Base-by-base conservation (phyloP, 202 grass and related monocot species). In the Schoenoplectus triqueter region DNA sequence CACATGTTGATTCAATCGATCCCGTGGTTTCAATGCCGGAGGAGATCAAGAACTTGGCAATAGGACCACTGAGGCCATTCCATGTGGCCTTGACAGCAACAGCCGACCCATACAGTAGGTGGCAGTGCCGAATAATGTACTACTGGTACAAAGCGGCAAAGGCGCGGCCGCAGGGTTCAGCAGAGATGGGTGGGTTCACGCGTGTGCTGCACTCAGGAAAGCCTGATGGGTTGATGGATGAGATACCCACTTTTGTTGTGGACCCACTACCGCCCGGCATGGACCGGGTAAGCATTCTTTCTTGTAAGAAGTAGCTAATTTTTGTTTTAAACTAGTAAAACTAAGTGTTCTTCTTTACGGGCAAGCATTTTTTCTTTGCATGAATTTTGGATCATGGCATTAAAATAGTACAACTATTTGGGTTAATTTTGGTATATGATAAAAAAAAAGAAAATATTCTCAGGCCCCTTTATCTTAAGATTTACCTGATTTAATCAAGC, bases 161-260 rank as follows among this genome's bases (percentile, higher is more conserved):
- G 91, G 86, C 81, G 44, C 56, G 45, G 5, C 75, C 84, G 0
- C 55, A 66, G 13, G 56, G 45, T 47, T 50, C 80, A 1, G 89
- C 93, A 0, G 93, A 95, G 73, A 92, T 99, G 91, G 96, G 96
- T 20, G 91, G 96, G 46, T 99, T 99, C 82, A 99, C 93, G 7
- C 83, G 93, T 80, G 92, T 99, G 64, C 88, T 99, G 14, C 96
- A 99, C 80, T 91, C 93, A 0, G 96, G 96, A 0, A 92, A 89
- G 18, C 79, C 96, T 0, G 96, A 99, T 42, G 86, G 86, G 4
- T 85, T 95, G 83, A 94, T 96, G 87, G 90, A 92, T 46, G 91
- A 99, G 88, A 95, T 99, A 72, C 96, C 91, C 2, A 95, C 96
- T 41, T 73, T 94, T 22, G 93, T 99, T 8, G 96, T 95, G 1